phyloP scores from a whole-genome alignment of 163 green algal genomes.

The Prototheca wickerhamii region DNA sequence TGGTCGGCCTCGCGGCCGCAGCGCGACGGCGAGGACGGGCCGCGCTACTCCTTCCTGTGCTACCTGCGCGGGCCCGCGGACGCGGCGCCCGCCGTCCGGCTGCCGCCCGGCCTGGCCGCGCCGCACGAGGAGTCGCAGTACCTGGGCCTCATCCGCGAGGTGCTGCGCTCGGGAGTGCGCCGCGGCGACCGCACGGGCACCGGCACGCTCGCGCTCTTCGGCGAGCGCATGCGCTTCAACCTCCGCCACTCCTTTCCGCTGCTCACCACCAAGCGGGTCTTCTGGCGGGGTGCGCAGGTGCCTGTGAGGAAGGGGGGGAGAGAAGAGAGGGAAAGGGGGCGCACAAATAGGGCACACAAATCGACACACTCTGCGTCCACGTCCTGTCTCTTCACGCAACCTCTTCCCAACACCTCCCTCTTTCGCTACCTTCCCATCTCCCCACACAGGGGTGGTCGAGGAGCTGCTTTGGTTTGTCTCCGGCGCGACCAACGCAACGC shows the following conservation, averaged over 20 bases:
- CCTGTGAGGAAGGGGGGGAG: background rate
- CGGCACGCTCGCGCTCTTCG: slow-evolving; percentile 90
- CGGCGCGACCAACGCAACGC: slow-evolving; percentile 76
- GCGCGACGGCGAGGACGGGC: slow-evolving; percentile 27
- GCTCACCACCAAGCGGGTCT: slow-evolving; percentile 95
- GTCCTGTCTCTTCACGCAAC: too few relatives aligned
- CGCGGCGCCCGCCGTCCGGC: slow-evolving; percentile 4
- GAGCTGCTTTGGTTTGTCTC: slow-evolving; percentile 98
- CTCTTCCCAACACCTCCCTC: background rate
- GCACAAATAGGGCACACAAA: too few relatives aligned
- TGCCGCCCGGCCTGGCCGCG: slow-evolving; percentile 51
- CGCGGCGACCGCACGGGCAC: slow-evolving; percentile 92
- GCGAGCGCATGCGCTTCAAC: slow-evolving; percentile 83
- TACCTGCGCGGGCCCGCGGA: slow-evolving; percentile 50
- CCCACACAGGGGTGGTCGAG: slow-evolving; percentile 77
- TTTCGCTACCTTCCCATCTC: background rate
- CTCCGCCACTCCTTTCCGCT: slow-evolving; percentile 92
- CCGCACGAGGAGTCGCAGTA: slow-evolving; percentile 95
- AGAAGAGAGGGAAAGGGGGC: too few relatives aligned
- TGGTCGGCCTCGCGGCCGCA: slow-evolving; percentile 62
- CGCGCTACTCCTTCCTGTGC: slow-evolving; percentile 63
- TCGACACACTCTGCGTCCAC: too few relatives aligned
- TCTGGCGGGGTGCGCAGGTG: slow-evolving; percentile 69
- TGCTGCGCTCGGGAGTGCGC: slow-evolving; percentile 69
- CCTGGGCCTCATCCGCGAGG: slow-evolving; percentile 79